Evolutionary conservation across 495 filamentous ascomycete species (phyloP).

Genomic region (Aspergillus saccharolyticus): DNA sequence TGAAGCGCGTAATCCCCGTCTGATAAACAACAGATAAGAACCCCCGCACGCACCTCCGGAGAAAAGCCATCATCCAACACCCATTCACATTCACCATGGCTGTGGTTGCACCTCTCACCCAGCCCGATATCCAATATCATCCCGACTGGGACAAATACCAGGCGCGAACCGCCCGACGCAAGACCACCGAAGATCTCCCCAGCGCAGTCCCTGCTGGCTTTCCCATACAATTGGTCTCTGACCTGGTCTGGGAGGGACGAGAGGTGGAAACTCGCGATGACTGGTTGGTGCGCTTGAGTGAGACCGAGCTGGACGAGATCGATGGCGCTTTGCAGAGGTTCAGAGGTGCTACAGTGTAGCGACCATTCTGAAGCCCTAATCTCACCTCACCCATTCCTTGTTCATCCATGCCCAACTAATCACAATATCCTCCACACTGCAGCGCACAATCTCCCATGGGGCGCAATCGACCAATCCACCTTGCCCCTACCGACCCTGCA

Average conservation of each 20-base stretch:
- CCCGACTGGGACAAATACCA: conserved; percentile 54
- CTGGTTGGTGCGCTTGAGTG: conserved; percentile 48
- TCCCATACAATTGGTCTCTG: conserved; percentile 41
- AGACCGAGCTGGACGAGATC: conserved; percentile 49
- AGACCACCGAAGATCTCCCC: conserved; percentile 36
- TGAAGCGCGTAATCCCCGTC: too few relatives aligned
- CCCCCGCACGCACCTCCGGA: too few relatives aligned
- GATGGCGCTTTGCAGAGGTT: conserved; percentile 51
- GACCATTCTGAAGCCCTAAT: not conserved
- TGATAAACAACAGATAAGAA: too few relatives aligned
- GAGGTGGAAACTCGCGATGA: conserved; percentile 44
- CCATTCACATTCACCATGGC: conserved; percentile 15
- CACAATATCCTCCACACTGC: not conserved
- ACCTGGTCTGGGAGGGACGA: conserved; percentile 56
- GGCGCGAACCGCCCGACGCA: conserved; percentile 42
- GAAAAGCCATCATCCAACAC: not conserved
- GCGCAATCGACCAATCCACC: not conserved
- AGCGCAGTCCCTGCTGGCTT: conserved; percentile 47
- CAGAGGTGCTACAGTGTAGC: conserved; percentile 31
- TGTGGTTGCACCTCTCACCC: conserved; percentile 23
- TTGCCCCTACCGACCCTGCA: conserved; percentile 34
- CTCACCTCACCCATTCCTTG: too few relatives aligned
- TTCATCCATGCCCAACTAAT: too few relatives aligned
- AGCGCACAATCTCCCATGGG: not conserved
- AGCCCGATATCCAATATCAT: conserved; percentile 52